These are phyloP conservation scores for Ruellia speciosa DNA, from an alignment of 305 asterid species.

Conservation along the genomic window DNA sequence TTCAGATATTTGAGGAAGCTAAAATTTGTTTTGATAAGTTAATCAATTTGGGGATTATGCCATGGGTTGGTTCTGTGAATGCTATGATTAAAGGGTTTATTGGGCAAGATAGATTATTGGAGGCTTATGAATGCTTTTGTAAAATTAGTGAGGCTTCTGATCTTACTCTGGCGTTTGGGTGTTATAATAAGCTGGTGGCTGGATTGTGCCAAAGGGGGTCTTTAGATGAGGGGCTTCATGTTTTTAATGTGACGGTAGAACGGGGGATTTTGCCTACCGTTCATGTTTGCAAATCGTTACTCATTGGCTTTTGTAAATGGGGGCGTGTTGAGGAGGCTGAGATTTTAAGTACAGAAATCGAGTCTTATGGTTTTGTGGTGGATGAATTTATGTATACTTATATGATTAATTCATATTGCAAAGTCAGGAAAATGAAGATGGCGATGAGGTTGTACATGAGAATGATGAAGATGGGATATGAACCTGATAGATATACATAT, in stretches of 20 bases:
- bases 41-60: conserved; percentile 24
- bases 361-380: conserved; percentile 38
- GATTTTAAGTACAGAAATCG: conserved; percentile 35
- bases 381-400: conserved; percentile 46
- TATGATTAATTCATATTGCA: conserved; percentile 45
- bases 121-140: conserved; percentile 39
- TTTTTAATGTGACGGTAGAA: conserved; percentile 34
- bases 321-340: conserved; percentile 52
- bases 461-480: conserved; percentile 48
- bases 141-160: conserved; percentile 22
- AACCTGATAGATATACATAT: conserved; percentile 44
- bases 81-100: conserved; percentile 33
- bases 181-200: conserved; percentile 44
- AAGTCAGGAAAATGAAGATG: conserved; percentile 46
- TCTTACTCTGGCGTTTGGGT: conserved; percentile 26
- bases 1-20: conserved; percentile 46
- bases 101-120: conserved; percentile 30
- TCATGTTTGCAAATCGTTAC: conserved; percentile 41
- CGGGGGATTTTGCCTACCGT: conserved; percentile 35
- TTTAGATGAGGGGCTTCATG: conserved; percentile 41
- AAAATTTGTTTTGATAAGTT: conserved; percentile 35
- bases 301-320: conserved; percentile 37
- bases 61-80: conserved; percentile 34
- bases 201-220: conserved; percentile 37
- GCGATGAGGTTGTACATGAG: conserved; percentile 51